Evolutionary conservation across 2,329 filamentous ascomycete genomes (phyloP).

Genomic region (Fusarium drepaniforme): DNA sequence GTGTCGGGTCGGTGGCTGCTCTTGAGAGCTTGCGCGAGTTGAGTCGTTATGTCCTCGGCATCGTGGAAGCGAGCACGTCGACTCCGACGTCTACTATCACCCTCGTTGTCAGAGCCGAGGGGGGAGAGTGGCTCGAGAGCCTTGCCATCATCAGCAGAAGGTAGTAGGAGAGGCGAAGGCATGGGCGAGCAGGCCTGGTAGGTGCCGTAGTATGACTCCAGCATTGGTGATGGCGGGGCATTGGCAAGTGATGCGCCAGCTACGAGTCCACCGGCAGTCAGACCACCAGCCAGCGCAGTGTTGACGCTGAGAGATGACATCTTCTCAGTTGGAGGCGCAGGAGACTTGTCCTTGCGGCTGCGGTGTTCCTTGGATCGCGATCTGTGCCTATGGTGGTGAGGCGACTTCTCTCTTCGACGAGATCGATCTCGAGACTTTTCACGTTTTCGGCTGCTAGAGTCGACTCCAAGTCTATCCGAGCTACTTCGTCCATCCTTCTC

Average conservation of each 20-base stretch:
- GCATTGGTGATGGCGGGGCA: slow-evolving; percentile 83
- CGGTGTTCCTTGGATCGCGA: slow-evolving; percentile 36
- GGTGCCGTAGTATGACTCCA: slow-evolving; percentile 93
- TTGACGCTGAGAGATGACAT: slow-evolving; percentile 67
- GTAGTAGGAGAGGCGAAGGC: slow-evolving; percentile 81
- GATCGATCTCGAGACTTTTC: slow-evolving; percentile 43
- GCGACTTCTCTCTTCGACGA: slow-evolving; percentile 41
- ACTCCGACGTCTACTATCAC: slow-evolving; percentile 59
- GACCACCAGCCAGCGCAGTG: slow-evolving; percentile 46
- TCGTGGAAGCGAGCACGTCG: slow-evolving; percentile 86
- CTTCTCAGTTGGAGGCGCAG: slow-evolving; percentile 60
- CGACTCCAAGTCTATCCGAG: slow-evolving; percentile 40
- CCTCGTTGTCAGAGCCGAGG: slow-evolving; percentile 59
- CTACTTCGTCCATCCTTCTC: slow-evolving; percentile 40
- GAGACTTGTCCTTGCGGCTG: slow-evolving; percentile 55
- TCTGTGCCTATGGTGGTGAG: slow-evolving; percentile 34
- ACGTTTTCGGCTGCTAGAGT: slow-evolving; percentile 37
- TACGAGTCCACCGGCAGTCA: slow-evolving; percentile 44
- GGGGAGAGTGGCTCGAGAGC: slow-evolving; percentile 66
- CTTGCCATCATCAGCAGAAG: slow-evolving; percentile 63
- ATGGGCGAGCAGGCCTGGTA: slow-evolving; percentile 96
- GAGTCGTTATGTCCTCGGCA: slow-evolving; percentile 80
- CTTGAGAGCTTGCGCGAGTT: slow-evolving; percentile 81
- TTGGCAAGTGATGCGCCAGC: slow-evolving; percentile 59
- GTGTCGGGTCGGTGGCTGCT: slow-evolving; percentile 75